Percentiles rank a stretch among this genome's conserved stretches.
Conservation (phyloP, 2,329 filamentous ascomycete genomes). For the Aspergillus sp. region DNA sequence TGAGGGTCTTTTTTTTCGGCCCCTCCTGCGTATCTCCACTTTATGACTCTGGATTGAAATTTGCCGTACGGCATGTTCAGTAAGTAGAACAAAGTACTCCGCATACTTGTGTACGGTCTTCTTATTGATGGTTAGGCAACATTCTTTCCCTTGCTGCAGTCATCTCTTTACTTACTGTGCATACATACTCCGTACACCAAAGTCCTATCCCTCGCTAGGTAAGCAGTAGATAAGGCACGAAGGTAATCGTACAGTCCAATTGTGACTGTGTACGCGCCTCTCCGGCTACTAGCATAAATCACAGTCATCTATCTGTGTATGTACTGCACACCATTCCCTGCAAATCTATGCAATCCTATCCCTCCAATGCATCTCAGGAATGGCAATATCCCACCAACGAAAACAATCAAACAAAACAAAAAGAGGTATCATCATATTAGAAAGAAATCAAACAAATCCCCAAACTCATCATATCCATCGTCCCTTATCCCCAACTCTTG, state of each 20-base stretch:
- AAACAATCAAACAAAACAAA: conserved; percentile 5
- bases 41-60: not conserved
- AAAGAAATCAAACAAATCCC: conserved; percentile 1
- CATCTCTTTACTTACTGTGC: not conserved
- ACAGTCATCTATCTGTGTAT: not conserved
- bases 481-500: too few species aligned
- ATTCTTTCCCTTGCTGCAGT: not conserved
- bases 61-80: not conserved
- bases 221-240: not conserved
- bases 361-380: not conserved
- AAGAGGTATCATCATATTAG: conserved; percentile 12
- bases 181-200: not conserved
- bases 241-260: not conserved
- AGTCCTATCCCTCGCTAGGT: not conserved
- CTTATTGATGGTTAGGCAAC: not conserved
- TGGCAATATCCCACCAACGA: not conserved
- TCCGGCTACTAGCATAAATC: not conserved
- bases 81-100: too few species aligned
- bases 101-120: too few species aligned
- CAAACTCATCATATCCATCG: not conserved
- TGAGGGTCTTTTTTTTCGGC: not conserved
- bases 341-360: not conserved
- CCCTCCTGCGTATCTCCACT: too few species aligned
- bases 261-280: not conserved
- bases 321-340: not conserved